Evolutionary conservation across 306 rosid species (phyloP).

Genomic region (Sindora glabra): DNA sequence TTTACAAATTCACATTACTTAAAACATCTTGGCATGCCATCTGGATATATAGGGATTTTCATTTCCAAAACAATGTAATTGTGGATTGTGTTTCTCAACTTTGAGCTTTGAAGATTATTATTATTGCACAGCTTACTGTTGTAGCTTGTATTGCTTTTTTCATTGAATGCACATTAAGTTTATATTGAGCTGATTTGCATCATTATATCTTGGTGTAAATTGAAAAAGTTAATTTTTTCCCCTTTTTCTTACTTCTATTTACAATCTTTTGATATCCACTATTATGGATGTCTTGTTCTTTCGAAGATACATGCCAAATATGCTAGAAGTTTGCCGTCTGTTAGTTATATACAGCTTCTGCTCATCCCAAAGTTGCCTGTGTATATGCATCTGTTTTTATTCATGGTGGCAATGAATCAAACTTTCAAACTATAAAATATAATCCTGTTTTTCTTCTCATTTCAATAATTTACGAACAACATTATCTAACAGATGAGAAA

Average conservation of each 20-base stretch:
- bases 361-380: background rate
- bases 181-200: background rate
- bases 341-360: background rate
- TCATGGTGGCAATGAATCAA: background rate
- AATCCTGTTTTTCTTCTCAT: background rate
- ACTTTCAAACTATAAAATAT: background rate
- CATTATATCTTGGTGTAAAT: too few relatives aligned
- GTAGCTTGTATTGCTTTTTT: background rate
- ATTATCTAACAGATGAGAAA: slow-evolving; percentile 31
- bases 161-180: background rate
- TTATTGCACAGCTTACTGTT: background rate
- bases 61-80: background rate
- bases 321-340: background rate
- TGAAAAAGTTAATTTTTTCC: too few relatives aligned
- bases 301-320: background rate
- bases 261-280: background rate
- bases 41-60: background rate
- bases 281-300: background rate
- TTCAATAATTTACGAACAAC: background rate
- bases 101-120: background rate
- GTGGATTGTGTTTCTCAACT: background rate
- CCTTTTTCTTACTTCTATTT: background rate
- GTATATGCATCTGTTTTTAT: background rate
- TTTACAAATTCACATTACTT: background rate
- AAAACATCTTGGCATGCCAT: background rate